A percentile compares a stretch with the other conserved stretches of the same genome.
Conservation (phyloP, 352 stramenopile genomes). For the Phytopythium cucurbitacearum region DNA sequence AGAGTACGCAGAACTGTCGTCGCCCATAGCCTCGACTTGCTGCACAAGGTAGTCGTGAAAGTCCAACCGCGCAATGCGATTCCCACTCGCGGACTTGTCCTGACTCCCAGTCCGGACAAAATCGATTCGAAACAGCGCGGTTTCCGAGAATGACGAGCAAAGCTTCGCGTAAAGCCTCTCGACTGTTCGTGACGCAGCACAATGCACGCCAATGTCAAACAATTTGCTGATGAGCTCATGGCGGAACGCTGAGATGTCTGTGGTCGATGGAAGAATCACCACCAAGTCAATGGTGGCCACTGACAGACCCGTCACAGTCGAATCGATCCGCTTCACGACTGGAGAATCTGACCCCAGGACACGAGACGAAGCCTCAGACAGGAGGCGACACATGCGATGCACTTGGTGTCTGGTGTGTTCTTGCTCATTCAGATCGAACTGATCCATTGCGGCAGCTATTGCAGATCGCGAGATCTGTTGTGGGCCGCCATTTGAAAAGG, state of each 20-base stretch:
- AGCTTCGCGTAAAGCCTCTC: conserved; percentile 26
- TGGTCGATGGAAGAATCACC: conserved; percentile 10
- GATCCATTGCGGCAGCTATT: conserved; percentile 14
- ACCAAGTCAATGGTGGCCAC: conserved; percentile 25
- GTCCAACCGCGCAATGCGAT: conserved; percentile 9
- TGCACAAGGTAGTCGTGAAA: conserved; percentile 14
- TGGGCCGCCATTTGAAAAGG: no score
- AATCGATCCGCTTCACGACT: conserved; percentile 25
- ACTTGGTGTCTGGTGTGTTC: conserved; percentile 19
- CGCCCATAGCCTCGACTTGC: conserved; percentile 8
- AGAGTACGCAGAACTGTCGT: conserved; percentile 23
- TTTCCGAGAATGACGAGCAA: conserved; percentile 9
- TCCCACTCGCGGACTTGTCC: background rate
- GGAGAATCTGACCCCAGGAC: conserved; percentile 1
- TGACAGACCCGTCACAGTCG: conserved; percentile 22
- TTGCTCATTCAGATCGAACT: conserved; percentile 16
- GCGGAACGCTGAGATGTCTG: background rate
- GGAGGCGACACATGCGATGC: conserved; percentile 5
- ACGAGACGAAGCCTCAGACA: conserved; percentile 11
- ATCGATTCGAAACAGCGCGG: conserved; percentile 23
- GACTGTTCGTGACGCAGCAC: conserved; percentile 4
- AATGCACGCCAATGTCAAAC: background rate
- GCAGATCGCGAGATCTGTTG: conserved; percentile 7
- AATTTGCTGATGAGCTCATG: background rate
- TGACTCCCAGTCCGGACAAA: conserved; percentile 6